phyloP scores from a whole-genome alignment of 495 filamentous ascomycete species.

The Aspergillus affinis region DNA sequence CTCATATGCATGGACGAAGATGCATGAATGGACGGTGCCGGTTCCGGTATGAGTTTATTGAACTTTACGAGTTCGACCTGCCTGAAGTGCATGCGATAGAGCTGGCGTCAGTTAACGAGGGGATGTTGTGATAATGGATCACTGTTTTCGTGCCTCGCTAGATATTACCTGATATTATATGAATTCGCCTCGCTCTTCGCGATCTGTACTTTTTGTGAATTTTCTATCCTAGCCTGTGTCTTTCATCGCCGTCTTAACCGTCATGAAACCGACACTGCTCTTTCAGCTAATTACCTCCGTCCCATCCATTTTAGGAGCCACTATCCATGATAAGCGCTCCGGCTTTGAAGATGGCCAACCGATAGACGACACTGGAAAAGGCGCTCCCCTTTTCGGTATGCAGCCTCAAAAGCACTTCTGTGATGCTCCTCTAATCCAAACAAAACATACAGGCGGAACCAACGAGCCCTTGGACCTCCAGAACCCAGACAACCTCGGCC shows the following conservation, averaged over 20 bases:
- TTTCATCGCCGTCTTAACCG: not conserved
- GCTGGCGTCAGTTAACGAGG: no score
- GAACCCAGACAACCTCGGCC: conserved; percentile 60
- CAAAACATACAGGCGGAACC: conserved; percentile 29
- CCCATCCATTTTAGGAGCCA: conserved; percentile 25
- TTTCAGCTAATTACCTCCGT: conserved; percentile 18
- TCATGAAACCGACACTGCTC: conserved; percentile 21
- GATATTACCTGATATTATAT: no score
- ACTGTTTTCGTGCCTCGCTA: no score
- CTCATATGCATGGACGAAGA: not conserved
- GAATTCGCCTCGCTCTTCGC: no score
- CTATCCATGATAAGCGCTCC: conserved; percentile 27
- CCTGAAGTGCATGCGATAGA: no score
- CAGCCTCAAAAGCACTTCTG: not conserved
- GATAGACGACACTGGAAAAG: conserved; percentile 52
- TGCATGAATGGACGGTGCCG: not conserved
- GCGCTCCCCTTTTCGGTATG: no score
- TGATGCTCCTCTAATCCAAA: not conserved
- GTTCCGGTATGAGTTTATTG: no score
- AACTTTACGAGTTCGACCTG: no score
- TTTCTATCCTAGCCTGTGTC: no score
- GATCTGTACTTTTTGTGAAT: no score
- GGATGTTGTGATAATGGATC: no score
- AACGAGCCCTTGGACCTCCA: conserved; percentile 46
- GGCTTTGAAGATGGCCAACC: conserved; percentile 52